Percentiles rank a stretch among this genome's conserved stretches.
Conservation (phyloP, 257 asterid genomes). For the Solanum pimpinellifolium region DNA sequence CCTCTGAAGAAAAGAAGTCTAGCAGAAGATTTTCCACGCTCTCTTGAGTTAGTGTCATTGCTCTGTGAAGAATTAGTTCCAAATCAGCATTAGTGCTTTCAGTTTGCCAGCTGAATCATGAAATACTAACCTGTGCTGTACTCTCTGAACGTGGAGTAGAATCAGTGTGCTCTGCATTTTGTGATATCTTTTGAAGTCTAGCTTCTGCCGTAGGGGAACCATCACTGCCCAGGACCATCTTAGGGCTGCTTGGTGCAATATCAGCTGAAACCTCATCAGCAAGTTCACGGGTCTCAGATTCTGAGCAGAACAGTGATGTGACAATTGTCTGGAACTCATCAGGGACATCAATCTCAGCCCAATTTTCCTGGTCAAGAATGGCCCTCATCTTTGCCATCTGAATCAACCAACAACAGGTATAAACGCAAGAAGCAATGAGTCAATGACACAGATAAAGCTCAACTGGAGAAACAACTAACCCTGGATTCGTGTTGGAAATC, state of each 20-base stretch:
- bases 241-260: constrained; percentile 25
- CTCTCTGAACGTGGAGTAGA: constrained; percentile 35
- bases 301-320: constrained; percentile 42
- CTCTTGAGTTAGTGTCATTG: constrained; percentile 37
- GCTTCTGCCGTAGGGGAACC: constrained; percentile 29
- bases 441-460: not conserved
- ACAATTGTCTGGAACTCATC: constrained; percentile 86
- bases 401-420: constrained; percentile 14
- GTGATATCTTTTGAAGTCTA: constrained; percentile 10
- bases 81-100: constrained; percentile 41
- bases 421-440: not conserved
- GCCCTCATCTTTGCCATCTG: constrained; percentile 95
- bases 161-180: constrained; percentile 11
- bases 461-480: constrained; percentile 40
- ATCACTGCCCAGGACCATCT: constrained; percentile 19
- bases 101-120: constrained; percentile 26
- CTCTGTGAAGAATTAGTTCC: constrained; percentile 43
- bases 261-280: constrained; percentile 29
- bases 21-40: constrained; percentile 58
- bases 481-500: constrained; percentile 93
- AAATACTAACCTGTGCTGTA: constrained; percentile 23
- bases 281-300: constrained; percentile 29
- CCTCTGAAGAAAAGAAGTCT: constrained; percentile 70
- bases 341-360: constrained; percentile 95
- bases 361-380: constrained; percentile 94